phyloP scores from a whole-genome alignment of 805 yeast genomes.

The Candida corydali region DNA sequence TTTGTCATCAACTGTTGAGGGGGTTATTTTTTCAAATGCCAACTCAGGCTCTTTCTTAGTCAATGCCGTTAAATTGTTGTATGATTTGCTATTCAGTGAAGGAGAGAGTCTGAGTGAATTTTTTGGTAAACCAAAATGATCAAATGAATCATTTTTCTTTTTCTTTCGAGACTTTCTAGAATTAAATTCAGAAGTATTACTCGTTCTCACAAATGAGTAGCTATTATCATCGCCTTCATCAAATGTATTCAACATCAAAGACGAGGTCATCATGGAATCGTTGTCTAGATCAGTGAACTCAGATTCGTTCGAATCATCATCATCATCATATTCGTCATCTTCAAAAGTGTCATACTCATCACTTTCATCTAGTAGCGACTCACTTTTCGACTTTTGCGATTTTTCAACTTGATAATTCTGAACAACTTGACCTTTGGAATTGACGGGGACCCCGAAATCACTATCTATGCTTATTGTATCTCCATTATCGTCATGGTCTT shows the following conservation, averaged over 20 bases:
- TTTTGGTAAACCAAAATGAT: slow-evolving; percentile 10
- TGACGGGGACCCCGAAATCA: slow-evolving; percentile 27
- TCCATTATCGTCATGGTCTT: slow-evolving; percentile 4
- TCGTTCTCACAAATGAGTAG: slow-evolving; percentile 15
- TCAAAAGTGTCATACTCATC: slow-evolving; percentile 13
- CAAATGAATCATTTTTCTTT: slow-evolving; percentile 16
- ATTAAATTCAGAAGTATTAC: slow-evolving; percentile 10
- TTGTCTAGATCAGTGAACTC: slow-evolving; percentile 42
- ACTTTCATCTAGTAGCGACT: slow-evolving; percentile 16
- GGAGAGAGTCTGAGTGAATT: slow-evolving; percentile 1
- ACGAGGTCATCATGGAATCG: slow-evolving; percentile 30
- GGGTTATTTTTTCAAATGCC: slow-evolving; percentile 21
- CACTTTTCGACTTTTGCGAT: slow-evolving; percentile 16
- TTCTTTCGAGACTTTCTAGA: slow-evolving; percentile 15
- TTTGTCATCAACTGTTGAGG: neutral
- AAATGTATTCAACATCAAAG: slow-evolving; percentile 19
- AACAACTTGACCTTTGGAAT: slow-evolving; percentile 15
- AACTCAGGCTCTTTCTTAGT: slow-evolving; percentile 8
- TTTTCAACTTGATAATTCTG: slow-evolving; percentile 6
- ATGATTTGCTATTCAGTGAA: neutral
- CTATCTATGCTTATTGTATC: slow-evolving; percentile 25
- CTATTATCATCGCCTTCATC: slow-evolving; percentile 14
- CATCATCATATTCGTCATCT: slow-evolving; percentile 26
- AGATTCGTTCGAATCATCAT: slow-evolving; percentile 32
- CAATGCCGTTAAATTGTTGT: neutral